Base-by-base conservation (phyloP, 345 rosid species). In the Zanthoxylum bungeanum region DNA sequence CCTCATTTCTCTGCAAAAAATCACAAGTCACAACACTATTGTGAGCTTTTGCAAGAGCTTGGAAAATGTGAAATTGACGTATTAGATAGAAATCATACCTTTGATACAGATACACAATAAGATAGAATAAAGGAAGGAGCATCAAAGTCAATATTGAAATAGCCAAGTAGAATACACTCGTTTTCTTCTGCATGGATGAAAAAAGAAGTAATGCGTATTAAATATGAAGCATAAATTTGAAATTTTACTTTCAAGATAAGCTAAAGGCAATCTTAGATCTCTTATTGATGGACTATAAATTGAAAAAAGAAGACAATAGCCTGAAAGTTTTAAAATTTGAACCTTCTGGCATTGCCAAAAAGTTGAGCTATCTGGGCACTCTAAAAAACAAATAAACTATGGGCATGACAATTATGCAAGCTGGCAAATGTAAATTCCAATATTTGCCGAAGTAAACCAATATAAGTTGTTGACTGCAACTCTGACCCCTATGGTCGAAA, bases 51-150 rank as follows among this genome's bases (percentile, higher is more conserved):
- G 27, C 71, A 62, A 63, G 50, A 49, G 50, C 79, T 68, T 5
- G 24, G 70, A 52, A 53, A 42, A 50, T 22, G 36, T 21, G 34
- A 66, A 55, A 5, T 59, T 33, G 8, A 27, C 25, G 51, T 60
- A 75, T 61, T 3, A 67, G 60, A 36, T n/a, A n/a, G n/a, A n/a
- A n/a, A 49, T 7, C 63, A 61, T 79, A 91, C 99, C 97, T 86
- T 77, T 90, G 93, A 73, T 90, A 69, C 76, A 96, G 77, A 78
- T 82, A 96, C 49, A 88, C 91, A 55, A 87, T 80, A 37, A 91
- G 81, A 76, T 91, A 93, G 85, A 96, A 85, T 71, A 96, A 47
- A 4, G 99, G 99, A 60, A 93, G 92, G 80, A 91, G 78, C 97
- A 93, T 91, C 89, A 89, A 65, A 59, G 88, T 87, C 85, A 89